Conservation (phyloP, 2,329 filamentous ascomycete species). For the Fusarium euwallaceae region DNA sequence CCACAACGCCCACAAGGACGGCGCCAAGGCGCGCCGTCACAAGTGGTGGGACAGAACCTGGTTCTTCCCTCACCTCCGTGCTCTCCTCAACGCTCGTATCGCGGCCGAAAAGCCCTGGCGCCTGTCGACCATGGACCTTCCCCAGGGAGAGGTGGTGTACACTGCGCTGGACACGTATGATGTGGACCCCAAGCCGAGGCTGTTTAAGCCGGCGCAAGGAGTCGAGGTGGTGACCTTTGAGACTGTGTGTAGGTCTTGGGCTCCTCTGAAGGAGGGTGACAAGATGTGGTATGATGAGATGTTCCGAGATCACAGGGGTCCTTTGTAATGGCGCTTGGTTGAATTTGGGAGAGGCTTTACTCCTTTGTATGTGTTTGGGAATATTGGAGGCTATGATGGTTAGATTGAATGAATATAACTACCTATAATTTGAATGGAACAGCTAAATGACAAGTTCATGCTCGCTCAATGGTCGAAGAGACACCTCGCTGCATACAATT, state of each 20-base stretch:
- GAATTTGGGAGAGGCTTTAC: neutral
- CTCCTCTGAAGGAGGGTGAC: neutral
- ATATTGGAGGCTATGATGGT: neutral
- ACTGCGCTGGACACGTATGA: constrained; percentile 8
- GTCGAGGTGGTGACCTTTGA: neutral
- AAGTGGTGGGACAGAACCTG: constrained; percentile 40
- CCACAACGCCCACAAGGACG: constrained; percentile 37
- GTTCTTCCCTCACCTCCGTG: constrained; percentile 37
- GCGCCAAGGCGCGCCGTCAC: constrained; percentile 22
- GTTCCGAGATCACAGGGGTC: constrained; percentile 32
- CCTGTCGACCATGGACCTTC: neutral
- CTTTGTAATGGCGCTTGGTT: neutral
- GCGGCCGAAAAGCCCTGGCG: neutral
- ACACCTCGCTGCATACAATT: neutral
- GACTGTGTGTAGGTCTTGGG: neutral
- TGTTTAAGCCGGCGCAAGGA: neutral
- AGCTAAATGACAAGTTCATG: neutral
- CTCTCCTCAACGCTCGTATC: constrained; percentile 14
- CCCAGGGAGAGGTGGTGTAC: constrained; percentile 6
- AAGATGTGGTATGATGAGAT: constrained; percentile 29
- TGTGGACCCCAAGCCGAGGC: constrained; percentile 17
- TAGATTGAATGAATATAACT: neutral
- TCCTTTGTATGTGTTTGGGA: neutral
- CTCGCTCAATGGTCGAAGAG: neutral
- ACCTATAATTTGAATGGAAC: neutral